A percentile compares a stretch with the other conserved stretches of the same genome.
Evolutionary conservation across 257 asterid species (phyloP).

Genomic region (Misopates orontium): DNA sequence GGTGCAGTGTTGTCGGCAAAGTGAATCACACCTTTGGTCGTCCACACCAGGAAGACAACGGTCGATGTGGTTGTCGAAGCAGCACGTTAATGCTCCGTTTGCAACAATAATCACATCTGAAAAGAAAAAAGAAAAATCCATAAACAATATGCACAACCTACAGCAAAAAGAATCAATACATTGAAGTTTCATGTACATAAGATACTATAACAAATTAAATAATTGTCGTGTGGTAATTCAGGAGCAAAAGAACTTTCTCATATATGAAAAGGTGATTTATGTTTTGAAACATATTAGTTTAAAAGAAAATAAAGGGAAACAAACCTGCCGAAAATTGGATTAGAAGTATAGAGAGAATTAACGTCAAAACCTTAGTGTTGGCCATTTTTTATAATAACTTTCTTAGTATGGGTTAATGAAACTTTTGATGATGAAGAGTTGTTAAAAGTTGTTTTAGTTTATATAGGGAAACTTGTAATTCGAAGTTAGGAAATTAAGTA

Average conservation of each 20-base stretch:
- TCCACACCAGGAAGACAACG: neutral
- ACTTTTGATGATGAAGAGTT: neutral
- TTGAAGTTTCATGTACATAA: no score
- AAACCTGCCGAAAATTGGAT: slow-evolving; percentile 3
- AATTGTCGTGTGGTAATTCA: no score
- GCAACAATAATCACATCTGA: neutral
- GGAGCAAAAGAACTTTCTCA: neutral
- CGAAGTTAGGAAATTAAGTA: no score
- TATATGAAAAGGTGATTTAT: neutral
- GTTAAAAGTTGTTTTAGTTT: no score
- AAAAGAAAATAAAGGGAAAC: neutral
- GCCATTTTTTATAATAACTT: neutral
- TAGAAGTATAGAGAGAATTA: neutral
- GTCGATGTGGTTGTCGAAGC: slow-evolving; percentile 1
- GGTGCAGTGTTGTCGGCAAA: neutral
- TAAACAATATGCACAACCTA: no score
- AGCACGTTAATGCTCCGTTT: neutral
- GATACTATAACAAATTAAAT: no score
- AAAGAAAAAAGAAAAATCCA: neutral
- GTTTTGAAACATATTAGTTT: neutral
- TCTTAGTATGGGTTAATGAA: neutral
- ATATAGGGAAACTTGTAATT: no score
- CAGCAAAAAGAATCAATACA: no score
- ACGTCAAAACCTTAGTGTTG: slow-evolving; percentile 1
- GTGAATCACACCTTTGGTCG: neutral